These are phyloP conservation scores for Dunaliella salina DNA, from an alignment of 163 green algal species.

Conservation along the genomic window DNA sequence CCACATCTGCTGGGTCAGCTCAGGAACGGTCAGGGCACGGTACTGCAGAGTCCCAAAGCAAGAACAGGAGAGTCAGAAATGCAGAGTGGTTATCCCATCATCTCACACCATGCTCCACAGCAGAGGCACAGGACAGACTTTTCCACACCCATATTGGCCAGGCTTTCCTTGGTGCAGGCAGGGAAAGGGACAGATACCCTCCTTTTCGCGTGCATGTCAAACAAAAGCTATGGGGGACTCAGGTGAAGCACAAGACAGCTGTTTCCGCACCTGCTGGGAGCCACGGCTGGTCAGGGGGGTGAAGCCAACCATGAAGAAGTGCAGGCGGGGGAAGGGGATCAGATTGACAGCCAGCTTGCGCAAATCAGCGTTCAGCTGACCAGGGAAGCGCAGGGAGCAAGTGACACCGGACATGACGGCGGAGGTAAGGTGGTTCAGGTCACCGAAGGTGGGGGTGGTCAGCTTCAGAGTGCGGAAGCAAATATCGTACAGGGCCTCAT, in stretches of 20 bases:
- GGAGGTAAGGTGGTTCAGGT: slow-evolving; percentile 98
- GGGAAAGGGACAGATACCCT: no score
- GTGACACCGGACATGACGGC: slow-evolving; percentile 97
- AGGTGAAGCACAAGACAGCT: no score
- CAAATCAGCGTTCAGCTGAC: slow-evolving; percentile 93
- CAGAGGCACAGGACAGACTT: no score
- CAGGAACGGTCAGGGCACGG: slow-evolving; percentile 85
- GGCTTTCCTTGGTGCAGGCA: no score
- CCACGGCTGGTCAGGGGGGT: slow-evolving; percentile 88
- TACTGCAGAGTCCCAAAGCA: no score
- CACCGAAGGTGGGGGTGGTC: slow-evolving; percentile 94
- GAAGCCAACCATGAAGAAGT: slow-evolving; percentile 89
- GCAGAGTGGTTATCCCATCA: no score
- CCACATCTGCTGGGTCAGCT: slow-evolving; percentile 99
- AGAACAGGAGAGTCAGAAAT: no score
- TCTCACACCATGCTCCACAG: no score
- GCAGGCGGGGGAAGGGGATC: slow-evolving; percentile 94
- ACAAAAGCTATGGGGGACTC: no score
- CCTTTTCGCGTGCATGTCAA: no score
- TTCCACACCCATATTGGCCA: no score
- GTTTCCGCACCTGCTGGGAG: no score
- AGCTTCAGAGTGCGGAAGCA: slow-evolving; percentile 99
- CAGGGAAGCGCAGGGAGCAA: slow-evolving; percentile 96
- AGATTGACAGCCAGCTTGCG: slow-evolving; percentile 96
- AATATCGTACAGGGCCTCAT: slow-evolving; percentile 98